Base-by-base conservation (phyloP, 176 grass and related monocot genomes). In the Tillandsia leiboldiana region DNA sequence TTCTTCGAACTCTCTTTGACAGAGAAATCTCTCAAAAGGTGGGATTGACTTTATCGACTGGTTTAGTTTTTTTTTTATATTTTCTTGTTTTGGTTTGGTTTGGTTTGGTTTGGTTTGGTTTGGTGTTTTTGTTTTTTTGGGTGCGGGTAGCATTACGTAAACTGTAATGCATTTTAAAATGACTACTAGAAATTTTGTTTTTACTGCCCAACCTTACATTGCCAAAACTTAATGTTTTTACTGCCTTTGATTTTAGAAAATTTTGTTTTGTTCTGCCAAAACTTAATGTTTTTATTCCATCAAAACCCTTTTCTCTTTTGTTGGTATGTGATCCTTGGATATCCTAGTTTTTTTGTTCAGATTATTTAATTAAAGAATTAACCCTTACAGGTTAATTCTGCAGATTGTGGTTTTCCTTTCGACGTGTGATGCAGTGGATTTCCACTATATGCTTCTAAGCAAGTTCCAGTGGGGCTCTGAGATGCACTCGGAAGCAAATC, bases 351-450 rank as follows among this genome's bases (percentile, higher is more conserved):
- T 59, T 59, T 18, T 59, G 6, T 9, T 59, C 5, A 59, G 9
- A 71, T 71, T 8, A 11, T 22, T 71, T 53, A 53, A 51, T 66
- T 70, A 48, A 73, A 64, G 47, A 24, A 24, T 24, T 24, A 24
- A 24, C 24, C 9, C 63, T 87, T 74, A 64, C 53, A 29, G 64
- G 15, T 74, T 75, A 49, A 8, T 79, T 82, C 48, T 93, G 58
- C 80, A 93, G 89, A 80, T 93, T 67, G 87, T 99, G 29, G 82
- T 99, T 79, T 99, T 99, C 75, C 70, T 99, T 47, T 99, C 94
- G 72, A 90, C 94, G 15, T 99, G 94, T 67, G 94, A 93, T 74
- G 88, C 88, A 47, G 89, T 93, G 33, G 82, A 93, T 76, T 93
- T 90, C 26, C 94, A 99, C 75, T 80, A 87, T 63, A 75, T 83